Evolutionary conservation across 179 eudicot genomes (phyloP).

Genomic region (Beta corolliflora): DNA sequence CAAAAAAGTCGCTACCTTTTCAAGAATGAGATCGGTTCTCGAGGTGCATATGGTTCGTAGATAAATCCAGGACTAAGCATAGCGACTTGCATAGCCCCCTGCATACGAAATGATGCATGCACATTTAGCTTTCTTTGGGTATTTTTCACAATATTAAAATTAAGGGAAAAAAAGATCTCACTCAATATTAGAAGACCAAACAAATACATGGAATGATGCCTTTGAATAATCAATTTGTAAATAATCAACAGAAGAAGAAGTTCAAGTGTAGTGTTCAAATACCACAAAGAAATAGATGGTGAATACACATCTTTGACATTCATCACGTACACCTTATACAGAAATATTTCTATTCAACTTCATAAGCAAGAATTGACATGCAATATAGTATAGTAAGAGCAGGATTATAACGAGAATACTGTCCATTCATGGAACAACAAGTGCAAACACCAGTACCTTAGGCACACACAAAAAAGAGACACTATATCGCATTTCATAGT

Average conservation of each 20-base stretch:
- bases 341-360: not conserved
- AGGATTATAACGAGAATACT: not conserved
- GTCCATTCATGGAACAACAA: not conserved
- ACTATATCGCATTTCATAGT: not conserved
- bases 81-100: slow-evolving; percentile 77
- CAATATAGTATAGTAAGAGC: not conserved
- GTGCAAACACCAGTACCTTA: not conserved
- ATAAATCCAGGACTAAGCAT: slow-evolving; percentile 88
- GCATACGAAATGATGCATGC: slow-evolving; percentile 26
- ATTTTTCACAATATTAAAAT: not conserved
- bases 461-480: not conserved
- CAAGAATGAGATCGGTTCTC: slow-evolving; percentile 74
- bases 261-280: not conserved
- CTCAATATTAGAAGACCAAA: not conserved
- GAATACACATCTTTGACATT: not conserved
- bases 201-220: too few species aligned
- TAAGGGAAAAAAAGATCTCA: not conserved
- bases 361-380: not conserved
- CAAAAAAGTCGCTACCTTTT: slow-evolving; percentile 49
- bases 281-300: not conserved
- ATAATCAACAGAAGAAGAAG: not conserved
- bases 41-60: slow-evolving; percentile 85
- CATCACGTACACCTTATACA: not conserved
- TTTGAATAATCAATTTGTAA: too few species aligned
- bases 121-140: slow-evolving; percentile 1